Base-by-base conservation (phyloP, 2,329 filamentous ascomycete genomes). In the Colletotrichum spaethianum region DNA sequence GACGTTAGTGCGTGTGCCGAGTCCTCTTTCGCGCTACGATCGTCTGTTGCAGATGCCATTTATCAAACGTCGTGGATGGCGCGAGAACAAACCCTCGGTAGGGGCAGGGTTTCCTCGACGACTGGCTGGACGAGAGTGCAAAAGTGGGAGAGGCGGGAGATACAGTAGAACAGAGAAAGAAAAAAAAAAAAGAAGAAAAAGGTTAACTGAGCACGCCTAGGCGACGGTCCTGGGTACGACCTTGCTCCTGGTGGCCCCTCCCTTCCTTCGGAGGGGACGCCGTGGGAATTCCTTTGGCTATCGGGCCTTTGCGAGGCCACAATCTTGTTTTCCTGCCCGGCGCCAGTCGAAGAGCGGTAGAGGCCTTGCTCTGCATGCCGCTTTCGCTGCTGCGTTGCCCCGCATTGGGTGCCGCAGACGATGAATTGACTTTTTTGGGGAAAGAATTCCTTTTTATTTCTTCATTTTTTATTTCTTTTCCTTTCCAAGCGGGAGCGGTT, bases 271-370 rank as follows among this genome's bases (percentile, higher is more conserved):
- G 36, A 55, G 33, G 52, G 12, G 36, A 36, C 52, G 26, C 65
- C 69, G 28, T 33, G 52, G 46, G 62, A 36, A 42, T 31, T 53
- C 33, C 4, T 48, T 31, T 38, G 53, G 40, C 44, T 63, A 69
- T 72, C 64, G 65, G 69, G 52, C 59, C 65, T 69, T 69, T 69
- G 53, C 14, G 26, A 40, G 26, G 36, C 31, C 52, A 44, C 48
- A 63, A 68, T 68, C 68, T 71, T 71, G 69, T 59, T 63, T 63
- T 68, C 38, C 20, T 33, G 57, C n/a, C 26, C 5, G 9, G n/a
- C 28, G 42, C 42, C 26, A 23, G 52, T 55, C 36, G 12, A 38
- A n/a, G n/a, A 48, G 44, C 40, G 59, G n/a, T 48, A 36, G 31
- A 50, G 23, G 20, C 59, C 33, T 38, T 48, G 65, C 55, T 59